Percentiles rank a stretch among this genome's conserved stretches.
Evolutionary conservation across 116 monocot genomes (phyloP).

Genomic region (Trichopus zeylanicus): DNA sequence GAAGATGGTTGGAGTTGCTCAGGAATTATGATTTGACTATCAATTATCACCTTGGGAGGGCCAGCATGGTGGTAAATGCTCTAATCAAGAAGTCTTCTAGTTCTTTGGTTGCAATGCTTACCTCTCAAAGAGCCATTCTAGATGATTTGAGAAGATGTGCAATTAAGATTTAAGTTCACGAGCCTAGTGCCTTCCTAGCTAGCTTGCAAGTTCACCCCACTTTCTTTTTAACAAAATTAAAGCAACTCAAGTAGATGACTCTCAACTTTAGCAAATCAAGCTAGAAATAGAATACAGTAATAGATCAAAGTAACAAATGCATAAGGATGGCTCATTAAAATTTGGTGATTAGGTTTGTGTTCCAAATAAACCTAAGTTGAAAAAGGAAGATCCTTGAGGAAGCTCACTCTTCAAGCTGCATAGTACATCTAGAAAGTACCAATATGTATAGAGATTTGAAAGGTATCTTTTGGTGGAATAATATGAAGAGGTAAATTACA

Average conservation of each 20-base stretch:
- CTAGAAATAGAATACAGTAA: neutral
- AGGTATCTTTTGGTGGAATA: too few species aligned
- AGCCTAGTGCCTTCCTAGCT: neutral
- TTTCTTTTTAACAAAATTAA: neutral
- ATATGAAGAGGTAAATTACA: conserved; percentile 11
- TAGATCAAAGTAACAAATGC: neutral
- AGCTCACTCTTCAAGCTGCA: too few species aligned
- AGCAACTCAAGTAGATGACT: neutral
- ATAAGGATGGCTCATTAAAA: neutral
- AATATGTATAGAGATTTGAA: too few species aligned
- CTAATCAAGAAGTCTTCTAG: neutral
- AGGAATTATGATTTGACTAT: too few species aligned
- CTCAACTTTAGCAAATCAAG: neutral
- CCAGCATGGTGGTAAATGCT: conserved; percentile 15
- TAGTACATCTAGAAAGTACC: conserved; percentile 10
- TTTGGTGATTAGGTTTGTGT: conserved; percentile 3
- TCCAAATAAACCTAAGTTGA: too few species aligned
- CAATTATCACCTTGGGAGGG: too few species aligned
- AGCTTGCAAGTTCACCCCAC: too few species aligned
- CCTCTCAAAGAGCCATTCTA: too few species aligned
- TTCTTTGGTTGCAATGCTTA: neutral
- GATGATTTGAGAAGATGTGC: neutral
- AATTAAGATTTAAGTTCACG: neutral
- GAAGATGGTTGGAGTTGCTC: too few species aligned
- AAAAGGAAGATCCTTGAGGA: too few species aligned